These are phyloP conservation scores for Picea glauca DNA, from an alignment of 75 land plant genomes.

Conservation along the genomic window DNA sequence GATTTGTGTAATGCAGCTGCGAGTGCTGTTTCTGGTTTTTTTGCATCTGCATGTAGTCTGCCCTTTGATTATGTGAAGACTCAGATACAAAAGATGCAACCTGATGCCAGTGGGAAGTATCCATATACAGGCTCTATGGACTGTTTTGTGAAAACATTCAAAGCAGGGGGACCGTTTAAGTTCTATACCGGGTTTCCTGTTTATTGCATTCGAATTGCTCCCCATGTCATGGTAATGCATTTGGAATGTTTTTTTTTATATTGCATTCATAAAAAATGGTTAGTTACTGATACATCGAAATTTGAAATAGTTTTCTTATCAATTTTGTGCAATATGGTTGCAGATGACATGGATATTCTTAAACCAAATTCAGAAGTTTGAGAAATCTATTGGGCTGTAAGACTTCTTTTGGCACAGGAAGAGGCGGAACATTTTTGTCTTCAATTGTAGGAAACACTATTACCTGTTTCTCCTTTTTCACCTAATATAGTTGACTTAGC, in stretches of 20 bases:
- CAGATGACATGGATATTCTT: conserved; percentile 99
- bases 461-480: conserved; percentile 2
- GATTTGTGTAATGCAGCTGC: conserved; percentile 54
- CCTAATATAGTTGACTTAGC: not conserved
- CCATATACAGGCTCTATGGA: conserved; percentile 91
- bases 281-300: not conserved
- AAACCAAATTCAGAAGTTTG: conserved; percentile 87
- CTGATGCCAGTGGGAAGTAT: conserved; percentile 86
- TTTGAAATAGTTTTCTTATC: conserved; percentile 9
- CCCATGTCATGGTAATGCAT: conserved; percentile 92
- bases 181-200: conserved; percentile 98
- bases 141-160: conserved; percentile 83
- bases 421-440: not conserved
- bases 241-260: not conserved
- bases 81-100: conserved; percentile 99
- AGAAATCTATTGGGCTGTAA: conserved; percentile 59
- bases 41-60: conserved; percentile 92
- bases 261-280: not conserved
- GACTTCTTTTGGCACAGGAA: not conserved
- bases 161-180: conserved; percentile 76
- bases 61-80: conserved; percentile 98
- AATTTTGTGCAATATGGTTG: conserved; percentile 12
- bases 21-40: conserved; percentile 94
- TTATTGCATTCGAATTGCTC: conserved; percentile 94
- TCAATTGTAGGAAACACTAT: conserved; percentile 1